Evolutionary conservation across 345 rosid species (phyloP).

Genomic region (Acer saccharum): DNA sequence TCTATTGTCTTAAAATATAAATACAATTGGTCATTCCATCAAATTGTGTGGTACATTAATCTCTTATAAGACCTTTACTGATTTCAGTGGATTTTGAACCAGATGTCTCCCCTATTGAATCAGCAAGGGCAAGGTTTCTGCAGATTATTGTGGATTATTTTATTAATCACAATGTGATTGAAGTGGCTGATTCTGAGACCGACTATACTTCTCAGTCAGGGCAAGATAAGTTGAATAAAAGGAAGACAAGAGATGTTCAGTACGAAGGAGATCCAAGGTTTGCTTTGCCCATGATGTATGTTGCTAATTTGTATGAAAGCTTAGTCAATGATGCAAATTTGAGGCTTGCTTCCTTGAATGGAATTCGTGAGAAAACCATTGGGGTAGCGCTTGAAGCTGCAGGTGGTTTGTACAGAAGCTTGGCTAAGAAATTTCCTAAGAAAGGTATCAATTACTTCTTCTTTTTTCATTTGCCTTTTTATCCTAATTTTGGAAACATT

Average conservation of each 20-base stretch:
- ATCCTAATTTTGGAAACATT: neutral
- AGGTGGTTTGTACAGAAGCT: conserved; percentile 84
- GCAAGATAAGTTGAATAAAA: conserved; percentile 58
- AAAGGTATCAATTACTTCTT: conserved; percentile 50
- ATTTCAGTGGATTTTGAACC: conserved; percentile 23
- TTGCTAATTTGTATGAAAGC: conserved; percentile 86
- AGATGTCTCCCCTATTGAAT: conserved; percentile 88
- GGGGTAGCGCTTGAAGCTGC: conserved; percentile 96
- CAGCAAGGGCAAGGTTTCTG: conserved; percentile 80
- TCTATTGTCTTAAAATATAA: neutral
- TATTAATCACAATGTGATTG: conserved; percentile 62
- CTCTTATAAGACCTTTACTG: neutral
- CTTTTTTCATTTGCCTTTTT: neutral
- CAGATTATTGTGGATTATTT: conserved; percentile 76
- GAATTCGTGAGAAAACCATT: conserved; percentile 75
- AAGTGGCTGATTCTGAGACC: conserved; percentile 52
- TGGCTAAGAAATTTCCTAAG: conserved; percentile 89
- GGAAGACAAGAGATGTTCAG: conserved; percentile 71
- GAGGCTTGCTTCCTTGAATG: conserved; percentile 75
- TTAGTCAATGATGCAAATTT: conserved; percentile 74
- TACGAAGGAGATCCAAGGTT: conserved; percentile 78
- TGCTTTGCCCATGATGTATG: conserved; percentile 89
- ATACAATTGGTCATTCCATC: neutral
- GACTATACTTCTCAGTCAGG: conserved; percentile 50
- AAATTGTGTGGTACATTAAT: neutral